phyloP scores from a whole-genome alignment of 2,329 filamentous ascomycete species.

The Cryphonectria japonica region DNA sequence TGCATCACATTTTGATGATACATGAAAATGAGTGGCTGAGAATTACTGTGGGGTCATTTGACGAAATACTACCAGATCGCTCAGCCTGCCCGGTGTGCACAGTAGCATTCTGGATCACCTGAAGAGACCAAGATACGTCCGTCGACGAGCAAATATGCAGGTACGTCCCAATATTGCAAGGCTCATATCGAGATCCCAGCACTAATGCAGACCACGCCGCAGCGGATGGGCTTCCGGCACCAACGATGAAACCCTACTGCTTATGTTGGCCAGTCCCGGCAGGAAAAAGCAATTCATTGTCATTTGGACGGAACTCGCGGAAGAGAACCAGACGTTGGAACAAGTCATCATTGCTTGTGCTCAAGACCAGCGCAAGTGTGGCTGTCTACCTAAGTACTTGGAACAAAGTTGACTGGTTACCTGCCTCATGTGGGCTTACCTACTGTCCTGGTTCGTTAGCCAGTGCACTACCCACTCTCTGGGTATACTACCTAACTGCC shows the following conservation, averaged over 20 bases:
- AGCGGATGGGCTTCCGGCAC: slow-evolving; percentile 2
- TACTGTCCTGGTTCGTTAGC: background rate
- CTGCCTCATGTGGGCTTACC: background rate
- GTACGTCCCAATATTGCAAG: slow-evolving; percentile 5
- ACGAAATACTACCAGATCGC: background rate
- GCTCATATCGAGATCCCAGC: slow-evolving; percentile 4
- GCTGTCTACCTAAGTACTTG: background rate
- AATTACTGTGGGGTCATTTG: background rate
- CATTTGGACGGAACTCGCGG: background rate
- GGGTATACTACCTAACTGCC: background rate
- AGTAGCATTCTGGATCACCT: background rate
- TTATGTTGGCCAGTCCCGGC: background rate
- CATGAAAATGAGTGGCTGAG: slow-evolving; percentile 1
- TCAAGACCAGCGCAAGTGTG: background rate
- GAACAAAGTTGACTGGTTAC: background rate
- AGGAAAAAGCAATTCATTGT: slow-evolving; percentile 9
- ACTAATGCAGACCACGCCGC: background rate
- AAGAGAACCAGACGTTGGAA: background rate
- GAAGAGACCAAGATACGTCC: background rate
- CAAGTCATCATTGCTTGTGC: background rate
- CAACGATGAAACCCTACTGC: slow-evolving; percentile 9
- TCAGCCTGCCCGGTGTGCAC: background rate
- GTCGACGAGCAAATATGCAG: slow-evolving; percentile 1
- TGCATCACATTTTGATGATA: background rate
- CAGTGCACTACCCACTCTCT: background rate